Base-by-base conservation (phyloP, 495 filamentous ascomycete genomes). In the Usnea hakonensis region DNA sequence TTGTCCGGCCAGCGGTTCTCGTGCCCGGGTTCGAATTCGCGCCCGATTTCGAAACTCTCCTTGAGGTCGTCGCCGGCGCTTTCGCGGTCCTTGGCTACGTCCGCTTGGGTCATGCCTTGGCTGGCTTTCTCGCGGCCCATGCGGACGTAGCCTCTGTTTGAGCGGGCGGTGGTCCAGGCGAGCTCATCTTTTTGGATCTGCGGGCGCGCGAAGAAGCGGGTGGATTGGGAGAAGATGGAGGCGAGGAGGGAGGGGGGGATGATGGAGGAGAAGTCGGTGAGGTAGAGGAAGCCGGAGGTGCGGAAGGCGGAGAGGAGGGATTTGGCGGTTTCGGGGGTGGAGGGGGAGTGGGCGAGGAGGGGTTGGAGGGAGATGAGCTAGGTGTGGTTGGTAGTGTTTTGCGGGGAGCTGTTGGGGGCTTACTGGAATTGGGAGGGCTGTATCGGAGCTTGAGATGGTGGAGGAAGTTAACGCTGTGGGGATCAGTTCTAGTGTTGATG, bases 261-360 rank as follows among this genome's bases (percentile, higher is more conserved):
- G 33, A 82, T 77, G 2, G 40, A 16, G 21, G 78, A 76, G 68
- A 90, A 87, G 69, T 91, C 85, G 57, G 84, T 88, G 48, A 97
- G 83, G 73, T 97, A 97, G 69, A 96, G 82, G 74, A 97, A 97
- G 37, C 93, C 93, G 6, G 90, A 89, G 11, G 80, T 85, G 61
- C 88, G 87, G 76, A 97, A 96, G 23, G 90, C 92, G 28, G 82
- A 67, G 30, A 91, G 83, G 63, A 97, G 84, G 41, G 86, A 79
- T 33, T 83, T 70, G 3, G 91, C 92, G 8, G 88, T 85, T 52
- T 81, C 68, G 58, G 80, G 76, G 64, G 87, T 89, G 50, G 87
- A 78, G 37, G 82, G 71, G 0, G 83, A 76, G 19, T 85, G 86
- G 48, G 83, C 71, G 35, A 90, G 81, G 73, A 95, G 95, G 61